These are phyloP conservation scores for Wickerhamiella azymoides DNA, from an alignment of 805 yeast species.

Conservation along the genomic window DNA sequence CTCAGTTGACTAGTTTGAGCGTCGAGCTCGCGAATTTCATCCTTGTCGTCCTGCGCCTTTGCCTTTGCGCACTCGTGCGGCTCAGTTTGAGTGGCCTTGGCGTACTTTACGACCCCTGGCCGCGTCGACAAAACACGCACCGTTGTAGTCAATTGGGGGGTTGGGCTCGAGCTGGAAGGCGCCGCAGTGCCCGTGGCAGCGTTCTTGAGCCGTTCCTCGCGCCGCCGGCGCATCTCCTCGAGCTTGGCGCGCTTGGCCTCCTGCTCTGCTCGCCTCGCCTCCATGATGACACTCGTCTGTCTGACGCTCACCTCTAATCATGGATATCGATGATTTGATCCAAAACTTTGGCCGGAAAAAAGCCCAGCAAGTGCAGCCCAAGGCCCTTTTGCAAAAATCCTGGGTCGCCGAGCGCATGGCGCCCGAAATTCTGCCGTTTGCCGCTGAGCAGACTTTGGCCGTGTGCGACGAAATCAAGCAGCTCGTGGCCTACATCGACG, in stretches of 20 bases:
- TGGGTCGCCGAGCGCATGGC: slow-evolving; percentile 80
- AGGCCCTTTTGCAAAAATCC: slow-evolving; percentile 33
- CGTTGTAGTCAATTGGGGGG: not conserved
- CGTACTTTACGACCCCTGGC: slow-evolving; percentile 3
- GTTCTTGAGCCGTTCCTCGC: slow-evolving; percentile 23
- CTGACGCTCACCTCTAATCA: not conserved
- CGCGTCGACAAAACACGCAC: slow-evolving; percentile 2
- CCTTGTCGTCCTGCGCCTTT: too few species aligned
- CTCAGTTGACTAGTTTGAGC: not conserved
- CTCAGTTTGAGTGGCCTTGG: slow-evolving; percentile 6
- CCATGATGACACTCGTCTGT: not conserved
- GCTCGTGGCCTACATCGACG: slow-evolving; percentile 67
- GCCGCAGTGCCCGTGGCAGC: slow-evolving; percentile 8
- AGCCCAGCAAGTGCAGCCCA: slow-evolving; percentile 4
- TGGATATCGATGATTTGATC: slow-evolving; percentile 20
- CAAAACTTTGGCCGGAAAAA: slow-evolving; percentile 3
- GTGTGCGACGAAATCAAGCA: slow-evolving; percentile 43
- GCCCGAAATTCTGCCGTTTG: slow-evolving; percentile 75
- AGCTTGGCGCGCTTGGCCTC: slow-evolving; percentile 40
- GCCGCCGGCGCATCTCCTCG: slow-evolving; percentile 35
- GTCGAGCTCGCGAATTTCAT: not conserved
- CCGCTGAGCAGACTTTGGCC: slow-evolving; percentile 42
- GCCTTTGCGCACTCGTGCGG: too few species aligned
- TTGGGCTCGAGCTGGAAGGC: slow-evolving; percentile 13
- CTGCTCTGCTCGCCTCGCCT: slow-evolving; percentile 23